Evolutionary conservation across 2,329 filamentous ascomycete species (phyloP).

Genomic region (Exutisphaerella laricina): DNA sequence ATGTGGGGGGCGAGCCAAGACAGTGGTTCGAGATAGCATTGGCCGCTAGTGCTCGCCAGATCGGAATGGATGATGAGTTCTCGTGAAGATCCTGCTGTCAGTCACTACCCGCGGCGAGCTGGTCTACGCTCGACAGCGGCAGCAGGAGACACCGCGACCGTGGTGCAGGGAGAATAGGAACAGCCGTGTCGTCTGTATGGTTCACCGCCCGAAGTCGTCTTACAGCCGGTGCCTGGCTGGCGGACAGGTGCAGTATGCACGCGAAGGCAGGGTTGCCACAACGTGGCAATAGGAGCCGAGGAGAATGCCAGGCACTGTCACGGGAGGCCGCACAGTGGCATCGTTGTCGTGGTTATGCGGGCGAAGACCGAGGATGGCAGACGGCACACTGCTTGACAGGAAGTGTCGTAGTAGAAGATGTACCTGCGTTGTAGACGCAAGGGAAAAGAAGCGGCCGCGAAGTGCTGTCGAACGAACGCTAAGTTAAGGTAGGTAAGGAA

Average conservation of each 20-base stretch:
- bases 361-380: background rate
- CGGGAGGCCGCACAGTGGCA: constrained; percentile 9
- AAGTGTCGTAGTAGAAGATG: constrained; percentile 3
- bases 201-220: no score
- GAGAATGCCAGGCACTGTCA: constrained; percentile 10
- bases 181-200: no score
- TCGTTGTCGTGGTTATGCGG: constrained; percentile 3
- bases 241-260: constrained; percentile 16
- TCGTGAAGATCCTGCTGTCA: constrained; percentile 11
- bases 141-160: constrained; percentile 11
- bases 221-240: constrained; percentile 12
- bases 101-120: constrained; percentile 12
- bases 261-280: constrained; percentile 13
- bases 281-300: constrained; percentile 16
- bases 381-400: background rate
- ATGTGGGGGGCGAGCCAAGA: constrained; percentile 5
- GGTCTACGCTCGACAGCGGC: constrained; percentile 15
- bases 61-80: constrained; percentile 6
- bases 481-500: no score
- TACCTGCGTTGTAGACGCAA: constrained; percentile 3
- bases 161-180: constrained; percentile 13
- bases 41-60: constrained; percentile 5
- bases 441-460: background rate
- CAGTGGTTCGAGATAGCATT: constrained; percentile 1
- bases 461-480: constrained; percentile 4